These are phyloP conservation scores for Rubus parviflorus DNA, from an alignment of 306 rosid species.

Conservation along the genomic window DNA sequence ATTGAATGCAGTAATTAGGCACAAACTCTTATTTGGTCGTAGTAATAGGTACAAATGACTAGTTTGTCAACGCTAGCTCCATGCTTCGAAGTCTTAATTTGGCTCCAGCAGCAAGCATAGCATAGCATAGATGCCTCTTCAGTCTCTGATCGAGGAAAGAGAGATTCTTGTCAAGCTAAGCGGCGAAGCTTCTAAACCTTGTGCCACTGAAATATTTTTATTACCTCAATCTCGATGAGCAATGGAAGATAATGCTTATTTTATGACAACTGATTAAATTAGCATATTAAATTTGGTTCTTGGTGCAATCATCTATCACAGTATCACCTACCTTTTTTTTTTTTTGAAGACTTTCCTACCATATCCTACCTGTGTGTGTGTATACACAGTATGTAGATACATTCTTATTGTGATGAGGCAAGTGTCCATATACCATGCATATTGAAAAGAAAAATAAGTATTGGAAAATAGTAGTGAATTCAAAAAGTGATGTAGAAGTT, in stretches of 20 bases:
- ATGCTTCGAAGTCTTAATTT: conserved; percentile 11
- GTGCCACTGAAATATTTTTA: conserved; percentile 14
- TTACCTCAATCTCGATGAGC: conserved; percentile 17
- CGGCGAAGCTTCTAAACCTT: conserved; percentile 70
- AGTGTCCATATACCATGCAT: background rate
- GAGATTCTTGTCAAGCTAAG: conserved; percentile 26
- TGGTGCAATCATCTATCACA: background rate
- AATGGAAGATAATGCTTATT: background rate
- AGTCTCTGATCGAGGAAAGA: conserved; percentile 20
- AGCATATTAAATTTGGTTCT: background rate
- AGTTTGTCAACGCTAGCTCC: conserved; percentile 19
- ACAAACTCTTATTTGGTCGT: background rate
- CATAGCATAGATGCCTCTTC: conserved; percentile 32
- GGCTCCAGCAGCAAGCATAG: background rate
- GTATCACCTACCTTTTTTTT: background rate
- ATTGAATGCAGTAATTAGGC: background rate
- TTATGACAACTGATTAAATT: background rate
- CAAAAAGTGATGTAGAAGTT: no score
- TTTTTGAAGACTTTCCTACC: background rate
- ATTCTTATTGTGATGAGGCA: background rate
- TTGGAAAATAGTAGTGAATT: no score
- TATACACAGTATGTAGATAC: no score
- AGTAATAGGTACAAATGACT: background rate
- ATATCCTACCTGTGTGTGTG: background rate
- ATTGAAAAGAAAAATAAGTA: background rate